Evolutionary conservation across 495 filamentous ascomycete genomes (phyloP).

Genomic region (Neurospora terricola): DNA sequence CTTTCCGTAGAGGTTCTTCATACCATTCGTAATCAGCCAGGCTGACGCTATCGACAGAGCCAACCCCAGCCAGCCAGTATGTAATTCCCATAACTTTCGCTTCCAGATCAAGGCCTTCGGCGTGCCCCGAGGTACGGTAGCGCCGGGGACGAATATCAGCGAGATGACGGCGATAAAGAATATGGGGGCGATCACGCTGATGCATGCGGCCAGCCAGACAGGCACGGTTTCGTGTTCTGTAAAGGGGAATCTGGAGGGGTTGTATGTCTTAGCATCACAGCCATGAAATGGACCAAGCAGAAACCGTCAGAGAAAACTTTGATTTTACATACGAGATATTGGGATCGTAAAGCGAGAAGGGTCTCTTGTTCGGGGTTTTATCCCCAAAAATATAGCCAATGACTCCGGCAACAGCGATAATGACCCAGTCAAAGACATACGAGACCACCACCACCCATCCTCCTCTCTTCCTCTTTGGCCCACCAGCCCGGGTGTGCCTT

Average conservation of each 20-base stretch:
- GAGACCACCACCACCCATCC: constrained; percentile 27
- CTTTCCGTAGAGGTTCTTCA: constrained; percentile 84
- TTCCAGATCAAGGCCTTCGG: constrained; percentile 55
- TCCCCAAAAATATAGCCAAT: constrained; percentile 37
- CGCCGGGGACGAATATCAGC: constrained; percentile 52
- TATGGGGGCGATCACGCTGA: constrained; percentile 49
- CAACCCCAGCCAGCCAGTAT: constrained; percentile 68
- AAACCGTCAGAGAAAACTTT: not conserved
- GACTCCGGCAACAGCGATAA: constrained; percentile 28
- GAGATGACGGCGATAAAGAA: constrained; percentile 61
- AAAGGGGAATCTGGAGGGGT: constrained; percentile 56
- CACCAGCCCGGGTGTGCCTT: constrained; percentile 6
- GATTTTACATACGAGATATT: constrained; percentile 32
- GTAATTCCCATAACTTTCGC: constrained; percentile 76
- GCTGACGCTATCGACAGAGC: constrained; percentile 53
- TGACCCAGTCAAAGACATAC: constrained; percentile 39
- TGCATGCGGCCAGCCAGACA: constrained; percentile 44
- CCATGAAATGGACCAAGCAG: not conserved
- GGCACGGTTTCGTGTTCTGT: constrained; percentile 64
- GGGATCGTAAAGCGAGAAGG: constrained; percentile 36
- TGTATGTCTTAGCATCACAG: not conserved
- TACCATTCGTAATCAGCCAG: constrained; percentile 69
- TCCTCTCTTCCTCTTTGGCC: constrained; percentile 13
- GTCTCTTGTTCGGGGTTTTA: constrained; percentile 47
- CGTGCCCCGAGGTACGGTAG: constrained; percentile 57